Percentiles rank a stretch among this genome's conserved stretches.
phyloP scores from a whole-genome alignment of 1,284 basidiomycete genomes.

The Marasmius tenuissimus region DNA sequence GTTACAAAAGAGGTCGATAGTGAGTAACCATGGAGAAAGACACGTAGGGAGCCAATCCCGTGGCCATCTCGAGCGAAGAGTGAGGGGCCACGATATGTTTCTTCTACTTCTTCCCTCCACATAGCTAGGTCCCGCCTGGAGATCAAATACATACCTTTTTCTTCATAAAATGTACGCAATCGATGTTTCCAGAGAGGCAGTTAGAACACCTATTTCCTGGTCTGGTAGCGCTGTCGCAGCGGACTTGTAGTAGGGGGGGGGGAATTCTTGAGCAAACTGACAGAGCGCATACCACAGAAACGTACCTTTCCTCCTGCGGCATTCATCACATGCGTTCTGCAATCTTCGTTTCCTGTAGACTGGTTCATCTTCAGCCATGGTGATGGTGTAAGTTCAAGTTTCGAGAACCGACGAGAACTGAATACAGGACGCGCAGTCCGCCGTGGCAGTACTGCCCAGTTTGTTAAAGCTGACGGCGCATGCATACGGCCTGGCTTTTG shows the following conservation, averaged over 20 bases:
- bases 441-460: too few species aligned
- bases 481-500: too few species aligned
- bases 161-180: slow-evolving; percentile 5
- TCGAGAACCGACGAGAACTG: too few species aligned
- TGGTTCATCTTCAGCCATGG: slow-evolving; percentile 8
- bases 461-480: too few species aligned
- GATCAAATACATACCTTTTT: slow-evolving; percentile 6
- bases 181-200: slow-evolving; percentile 2
- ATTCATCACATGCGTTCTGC: slow-evolving; percentile 12
- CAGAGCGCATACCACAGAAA: background rate
- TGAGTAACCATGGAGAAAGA: background rate
- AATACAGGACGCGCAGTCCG: too few species aligned
- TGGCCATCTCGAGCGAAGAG: background rate
- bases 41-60: background rate
- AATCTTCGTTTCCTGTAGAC: slow-evolving; percentile 4
- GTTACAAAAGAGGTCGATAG: background rate
- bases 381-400: background rate
- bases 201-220: slow-evolving; percentile 6
- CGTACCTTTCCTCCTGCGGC: slow-evolving; percentile 3
- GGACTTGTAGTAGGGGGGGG: background rate
- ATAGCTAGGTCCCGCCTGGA: background rate
- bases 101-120: background rate
- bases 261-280: background rate
- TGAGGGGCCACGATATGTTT: background rate
- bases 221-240: background rate